A percentile compares a stretch with the other conserved stretches of the same genome.
phyloP scores from a whole-genome alignment of 768 basidiomycete genomes.

The Gymnopilus junonius region DNA sequence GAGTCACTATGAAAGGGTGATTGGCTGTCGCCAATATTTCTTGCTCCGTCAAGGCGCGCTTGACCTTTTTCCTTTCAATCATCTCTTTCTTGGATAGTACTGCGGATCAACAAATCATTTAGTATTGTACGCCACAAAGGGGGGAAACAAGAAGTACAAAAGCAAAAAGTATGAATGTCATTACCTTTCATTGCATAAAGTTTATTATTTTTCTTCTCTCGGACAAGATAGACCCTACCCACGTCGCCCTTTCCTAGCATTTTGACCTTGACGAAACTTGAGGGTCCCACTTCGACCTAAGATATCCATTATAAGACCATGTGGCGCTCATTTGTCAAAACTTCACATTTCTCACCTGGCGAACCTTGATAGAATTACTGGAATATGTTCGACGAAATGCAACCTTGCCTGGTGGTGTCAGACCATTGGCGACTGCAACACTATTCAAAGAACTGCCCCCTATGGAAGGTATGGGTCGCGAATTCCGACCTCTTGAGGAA shows the following conservation, averaged over 20 bases:
- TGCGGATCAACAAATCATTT: slow-evolving; percentile 48
- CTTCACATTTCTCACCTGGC: slow-evolving; percentile 55
- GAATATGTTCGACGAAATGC: slow-evolving; percentile 95
- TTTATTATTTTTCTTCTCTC: slow-evolving; percentile 97
- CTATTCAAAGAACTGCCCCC: slow-evolving; percentile 37
- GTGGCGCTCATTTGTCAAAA: slow-evolving; percentile 7
- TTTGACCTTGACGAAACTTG: slow-evolving; percentile 95
- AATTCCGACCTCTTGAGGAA: slow-evolving; percentile 62
- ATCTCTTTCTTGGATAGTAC: slow-evolving; percentile 99
- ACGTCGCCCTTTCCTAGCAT: slow-evolving; percentile 99
- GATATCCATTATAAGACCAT: slow-evolving; percentile 18
- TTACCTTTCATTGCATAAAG: slow-evolving; percentile 99
- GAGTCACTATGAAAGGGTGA: slow-evolving; percentile 99
- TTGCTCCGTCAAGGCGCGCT: slow-evolving; percentile 97
- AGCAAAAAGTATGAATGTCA: slow-evolving; percentile 32
- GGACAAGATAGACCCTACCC: slow-evolving; percentile 96
- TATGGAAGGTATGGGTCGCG: slow-evolving; percentile 42
- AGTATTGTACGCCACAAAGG: slow-evolving; percentile 39
- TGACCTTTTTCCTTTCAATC: slow-evolving; percentile 99
- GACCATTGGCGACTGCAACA: slow-evolving; percentile 43
- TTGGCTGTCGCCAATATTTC: slow-evolving; percentile 98
- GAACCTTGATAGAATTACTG: slow-evolving; percentile 95
- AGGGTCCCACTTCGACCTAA: slow-evolving; percentile 92
- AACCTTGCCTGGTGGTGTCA: slow-evolving; percentile 53
- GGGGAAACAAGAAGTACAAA: slow-evolving; percentile 24